A percentile compares a stretch with the other conserved stretches of the same genome.
Evolutionary conservation across 202 grass and related monocot species (phyloP).

Genomic region (Zizania palustris): DNA sequence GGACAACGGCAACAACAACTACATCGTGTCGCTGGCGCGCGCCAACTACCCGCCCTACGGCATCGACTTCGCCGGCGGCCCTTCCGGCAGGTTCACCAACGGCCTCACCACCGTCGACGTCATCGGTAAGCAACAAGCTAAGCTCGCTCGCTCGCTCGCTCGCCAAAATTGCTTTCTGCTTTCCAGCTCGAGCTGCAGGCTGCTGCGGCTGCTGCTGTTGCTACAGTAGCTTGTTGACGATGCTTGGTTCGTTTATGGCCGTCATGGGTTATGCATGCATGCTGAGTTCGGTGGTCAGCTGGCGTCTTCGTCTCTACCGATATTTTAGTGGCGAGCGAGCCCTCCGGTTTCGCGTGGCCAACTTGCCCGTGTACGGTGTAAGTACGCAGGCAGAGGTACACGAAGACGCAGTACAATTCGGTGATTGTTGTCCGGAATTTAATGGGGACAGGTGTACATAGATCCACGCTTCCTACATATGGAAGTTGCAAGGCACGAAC

Average conservation of each 20-base stretch:
- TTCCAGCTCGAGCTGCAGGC: no score
- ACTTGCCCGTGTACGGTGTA: background rate
- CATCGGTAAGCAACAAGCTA: constrained; percentile 53
- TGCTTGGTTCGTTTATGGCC: background rate
- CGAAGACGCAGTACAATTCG: constrained; percentile 1
- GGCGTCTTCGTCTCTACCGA: background rate
- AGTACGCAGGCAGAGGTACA: background rate
- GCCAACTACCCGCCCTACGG: constrained; percentile 91
- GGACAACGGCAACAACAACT: constrained; percentile 98
- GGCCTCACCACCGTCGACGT: constrained; percentile 92
- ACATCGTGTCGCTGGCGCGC: constrained; percentile 83
- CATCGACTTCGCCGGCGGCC: constrained; percentile 77
- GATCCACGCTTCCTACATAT: background rate
- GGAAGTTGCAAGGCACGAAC: background rate
- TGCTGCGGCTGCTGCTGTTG: no score
- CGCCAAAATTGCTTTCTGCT: no score
- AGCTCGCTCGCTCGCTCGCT: no score
- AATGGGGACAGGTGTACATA: constrained; percentile 9
- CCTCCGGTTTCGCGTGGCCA: no score
- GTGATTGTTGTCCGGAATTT: constrained; percentile 26
- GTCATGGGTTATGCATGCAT: constrained; percentile 35
- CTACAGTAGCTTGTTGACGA: background rate
- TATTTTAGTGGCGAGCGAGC: no score
- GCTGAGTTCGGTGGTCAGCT: background rate
- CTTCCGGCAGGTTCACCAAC: constrained; percentile 81